Evolutionary conservation across 2,329 filamentous ascomycete species (phyloP).

Genomic region (Waltergamsia citrina): DNA sequence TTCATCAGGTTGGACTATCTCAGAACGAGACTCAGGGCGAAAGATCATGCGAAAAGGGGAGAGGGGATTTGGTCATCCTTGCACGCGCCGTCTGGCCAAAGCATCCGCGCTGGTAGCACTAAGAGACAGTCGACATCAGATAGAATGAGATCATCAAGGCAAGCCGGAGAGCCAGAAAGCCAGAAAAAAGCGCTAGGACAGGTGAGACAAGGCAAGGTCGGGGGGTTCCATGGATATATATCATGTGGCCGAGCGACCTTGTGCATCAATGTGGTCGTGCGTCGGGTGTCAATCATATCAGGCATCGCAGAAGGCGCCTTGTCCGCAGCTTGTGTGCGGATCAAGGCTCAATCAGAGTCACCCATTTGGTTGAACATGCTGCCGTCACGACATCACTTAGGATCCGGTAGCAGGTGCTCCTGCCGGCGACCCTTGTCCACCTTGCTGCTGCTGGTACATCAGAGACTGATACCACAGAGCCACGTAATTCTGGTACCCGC

Average conservation of each 20-base stretch:
- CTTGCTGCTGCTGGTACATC: conserved; percentile 30
- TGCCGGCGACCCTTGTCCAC: conserved; percentile 21
- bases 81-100: too few relatives aligned
- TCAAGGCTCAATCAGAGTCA: conserved; percentile 21
- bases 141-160: conserved; percentile 11
- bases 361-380: conserved; percentile 16
- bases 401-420: conserved; percentile 25
- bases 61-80: too few relatives aligned
- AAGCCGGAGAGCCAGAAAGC: conserved; percentile 8
- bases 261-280: too few relatives aligned
- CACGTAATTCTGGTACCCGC: conserved; percentile 73
- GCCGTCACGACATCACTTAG: conserved; percentile 18
- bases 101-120: too few relatives aligned
- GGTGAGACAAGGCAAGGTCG: conserved; percentile 17
- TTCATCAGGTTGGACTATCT: too few relatives aligned
- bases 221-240: conserved; percentile 7
- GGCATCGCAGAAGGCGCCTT: conserved; percentile 18
- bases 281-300: conserved; percentile 19
- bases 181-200: conserved; percentile 9
- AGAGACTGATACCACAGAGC: conserved; percentile 72
- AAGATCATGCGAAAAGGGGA: too few relatives aligned
- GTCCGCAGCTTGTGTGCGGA: conserved; percentile 11
- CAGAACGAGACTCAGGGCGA: too few relatives aligned
- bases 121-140: conserved; percentile 1
- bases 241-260: neutral